A percentile compares a stretch with the other conserved stretches of the same genome.
Conservation (phyloP, 1,284 basidiomycete genomes). For the Cryptococcus sp. region DNA sequence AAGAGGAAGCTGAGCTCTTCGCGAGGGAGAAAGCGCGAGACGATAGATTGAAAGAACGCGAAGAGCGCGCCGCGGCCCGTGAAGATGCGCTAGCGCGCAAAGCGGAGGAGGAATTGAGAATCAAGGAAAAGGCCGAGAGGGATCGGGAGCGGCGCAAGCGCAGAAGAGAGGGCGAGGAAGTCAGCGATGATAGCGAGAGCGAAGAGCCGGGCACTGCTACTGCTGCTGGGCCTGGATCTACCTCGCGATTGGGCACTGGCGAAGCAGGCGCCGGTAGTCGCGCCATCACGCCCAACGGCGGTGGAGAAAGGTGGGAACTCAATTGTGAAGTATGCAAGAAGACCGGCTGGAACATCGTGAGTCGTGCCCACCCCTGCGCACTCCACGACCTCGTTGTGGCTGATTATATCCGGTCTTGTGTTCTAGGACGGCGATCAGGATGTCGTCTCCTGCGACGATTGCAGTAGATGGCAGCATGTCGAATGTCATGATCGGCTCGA, state of each 20-base stretch:
- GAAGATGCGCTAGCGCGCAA: slow-evolving; percentile 52
- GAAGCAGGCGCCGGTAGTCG: not conserved
- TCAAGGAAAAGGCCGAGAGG: slow-evolving; percentile 47
- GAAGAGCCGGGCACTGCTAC: slow-evolving; percentile 4
- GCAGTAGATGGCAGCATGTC: slow-evolving; percentile 57
- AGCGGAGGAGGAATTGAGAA: slow-evolving; percentile 45
- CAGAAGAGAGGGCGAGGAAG: slow-evolving; percentile 37
- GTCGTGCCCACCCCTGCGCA: slow-evolving; percentile 15
- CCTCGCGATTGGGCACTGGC: slow-evolving; percentile 4
- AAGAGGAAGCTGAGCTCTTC: slow-evolving; percentile 44
- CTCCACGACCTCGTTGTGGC: too few species aligned
- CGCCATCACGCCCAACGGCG: slow-evolving; percentile 6
- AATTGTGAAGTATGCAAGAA: slow-evolving; percentile 57
- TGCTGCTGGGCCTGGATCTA: not conserved
- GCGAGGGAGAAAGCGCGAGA: slow-evolving; percentile 53
- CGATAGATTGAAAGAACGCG: slow-evolving; percentile 53
- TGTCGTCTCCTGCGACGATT: slow-evolving; percentile 58
- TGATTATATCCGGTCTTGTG: too few species aligned
- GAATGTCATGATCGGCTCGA: slow-evolving; percentile 51
- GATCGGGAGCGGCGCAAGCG: slow-evolving; percentile 45
- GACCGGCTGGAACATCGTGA: slow-evolving; percentile 55
- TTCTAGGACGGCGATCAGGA: slow-evolving; percentile 54
- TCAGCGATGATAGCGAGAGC: slow-evolving; percentile 22
- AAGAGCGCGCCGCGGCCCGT: slow-evolving; percentile 52
- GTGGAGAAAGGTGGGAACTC: slow-evolving; percentile 54